phyloP scores from a whole-genome alignment of 306 rosid genomes.

The Ormosia semicastrata region DNA sequence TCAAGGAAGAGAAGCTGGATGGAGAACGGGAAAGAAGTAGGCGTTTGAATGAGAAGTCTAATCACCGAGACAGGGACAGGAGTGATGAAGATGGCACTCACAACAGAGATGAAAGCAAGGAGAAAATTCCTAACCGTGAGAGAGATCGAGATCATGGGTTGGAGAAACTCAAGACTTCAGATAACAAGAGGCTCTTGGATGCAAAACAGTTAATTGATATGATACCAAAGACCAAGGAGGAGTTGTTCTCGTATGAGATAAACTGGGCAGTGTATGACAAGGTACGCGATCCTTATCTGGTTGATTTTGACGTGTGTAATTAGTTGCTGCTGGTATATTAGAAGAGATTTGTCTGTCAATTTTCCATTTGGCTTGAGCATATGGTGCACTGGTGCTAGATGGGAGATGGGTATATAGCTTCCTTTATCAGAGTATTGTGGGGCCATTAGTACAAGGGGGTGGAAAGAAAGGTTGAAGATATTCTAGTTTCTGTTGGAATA shows the following conservation, averaged over 20 bases:
- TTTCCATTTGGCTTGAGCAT: not conserved
- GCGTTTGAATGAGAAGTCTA: conserved; percentile 69
- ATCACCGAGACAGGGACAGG: conserved; percentile 74
- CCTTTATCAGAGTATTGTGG: not conserved
- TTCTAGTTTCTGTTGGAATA: not conserved
- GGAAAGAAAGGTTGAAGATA: not conserved
- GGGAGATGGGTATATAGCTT: not conserved
- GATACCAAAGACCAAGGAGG: conserved; percentile 98
- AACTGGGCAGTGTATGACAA: conserved; percentile 91
- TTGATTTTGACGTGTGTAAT: not conserved
- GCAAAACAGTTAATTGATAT: conserved; percentile 94
- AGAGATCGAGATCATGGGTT: conserved; percentile 64
- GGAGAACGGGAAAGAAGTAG: conserved; percentile 79
- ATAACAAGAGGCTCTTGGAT: conserved; percentile 79
- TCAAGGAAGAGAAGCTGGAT: conserved; percentile 78
- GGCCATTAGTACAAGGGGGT: not conserved
- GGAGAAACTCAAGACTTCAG: conserved; percentile 65
- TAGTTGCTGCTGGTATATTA: not conserved
- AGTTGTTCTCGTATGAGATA: conserved; percentile 85
- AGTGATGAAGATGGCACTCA: conserved; percentile 64
- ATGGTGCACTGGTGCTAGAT: not conserved
- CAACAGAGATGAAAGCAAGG: conserved; percentile 67
- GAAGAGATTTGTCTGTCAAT: not conserved
- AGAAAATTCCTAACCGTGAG: conserved; percentile 52
- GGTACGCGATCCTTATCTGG: conserved; percentile 40